phyloP scores from a whole-genome alignment of 768 basidiomycete species.

The Phanerochaete carnosa region DNA sequence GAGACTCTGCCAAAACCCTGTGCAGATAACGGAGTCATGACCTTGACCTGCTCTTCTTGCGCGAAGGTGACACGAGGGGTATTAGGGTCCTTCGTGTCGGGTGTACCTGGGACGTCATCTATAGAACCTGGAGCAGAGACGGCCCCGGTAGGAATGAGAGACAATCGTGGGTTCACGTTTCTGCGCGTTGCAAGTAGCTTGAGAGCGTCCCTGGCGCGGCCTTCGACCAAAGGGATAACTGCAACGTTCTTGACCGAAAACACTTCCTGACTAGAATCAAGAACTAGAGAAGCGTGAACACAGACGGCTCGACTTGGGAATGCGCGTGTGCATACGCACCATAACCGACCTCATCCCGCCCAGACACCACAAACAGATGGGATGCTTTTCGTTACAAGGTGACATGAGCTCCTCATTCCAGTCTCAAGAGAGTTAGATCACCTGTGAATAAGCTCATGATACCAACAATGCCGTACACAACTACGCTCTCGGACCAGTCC shows the following conservation, averaged over 20 bases:
- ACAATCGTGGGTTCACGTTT: constrained; percentile 40
- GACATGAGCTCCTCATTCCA: not conserved
- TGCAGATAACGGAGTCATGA: constrained; percentile 34
- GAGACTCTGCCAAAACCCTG: constrained; percentile 16
- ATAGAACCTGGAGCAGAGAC: not conserved
- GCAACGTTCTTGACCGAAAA: constrained; percentile 67
- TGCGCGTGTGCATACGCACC: constrained; percentile 42
- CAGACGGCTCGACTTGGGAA: not conserved
- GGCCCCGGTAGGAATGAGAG: constrained; percentile 33
- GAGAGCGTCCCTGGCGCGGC: constrained; percentile 53
- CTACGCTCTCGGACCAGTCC: constrained; percentile 54
- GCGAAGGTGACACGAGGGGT: constrained; percentile 52
- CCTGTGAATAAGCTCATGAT: constrained; percentile 70
- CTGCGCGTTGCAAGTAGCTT: constrained; percentile 24
- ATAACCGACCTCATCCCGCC: constrained; percentile 58
- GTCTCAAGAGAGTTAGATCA: constrained; percentile 29
- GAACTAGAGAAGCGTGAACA: constrained; percentile 42
- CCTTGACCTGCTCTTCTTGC: constrained; percentile 41
- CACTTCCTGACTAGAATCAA: constrained; percentile 58
- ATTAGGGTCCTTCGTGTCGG: constrained; percentile 15
- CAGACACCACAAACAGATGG: constrained; percentile 71
- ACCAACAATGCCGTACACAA: constrained; percentile 77
- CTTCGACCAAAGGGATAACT: constrained; percentile 69
- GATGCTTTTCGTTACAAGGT: constrained; percentile 45
- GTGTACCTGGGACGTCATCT: constrained; percentile 3